Conservation (phyloP, 129 eudicot species). For the Scalesia atractyloides region DNA sequence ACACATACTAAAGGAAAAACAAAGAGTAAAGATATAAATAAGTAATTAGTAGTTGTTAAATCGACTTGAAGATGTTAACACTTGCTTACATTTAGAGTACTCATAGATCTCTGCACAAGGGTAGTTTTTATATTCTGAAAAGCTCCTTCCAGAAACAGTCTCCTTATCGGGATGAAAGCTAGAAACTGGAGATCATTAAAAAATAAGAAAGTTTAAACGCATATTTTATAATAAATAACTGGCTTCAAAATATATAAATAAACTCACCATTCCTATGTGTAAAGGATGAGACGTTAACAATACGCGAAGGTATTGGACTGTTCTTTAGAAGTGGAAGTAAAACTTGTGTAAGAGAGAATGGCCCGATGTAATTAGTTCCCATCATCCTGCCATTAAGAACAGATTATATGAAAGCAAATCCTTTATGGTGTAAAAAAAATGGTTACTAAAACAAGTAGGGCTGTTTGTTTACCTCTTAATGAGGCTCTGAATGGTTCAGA, state of each 20-base stretch:
- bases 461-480: too few relatives aligned
- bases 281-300: conserved; percentile 84
- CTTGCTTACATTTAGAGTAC: conserved; percentile 69
- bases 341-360: conserved; percentile 69
- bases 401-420: not conserved
- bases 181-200: conserved; percentile 42
- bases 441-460: conserved; percentile 1
- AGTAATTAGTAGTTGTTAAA: not conserved
- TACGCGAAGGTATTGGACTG: conserved; percentile 81
- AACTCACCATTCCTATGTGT: conserved; percentile 85
- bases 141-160: conserved; percentile 54
- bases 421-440: not conserved
- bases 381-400: conserved; percentile 60
- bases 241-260: not conserved
- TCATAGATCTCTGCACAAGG: conserved; percentile 68
- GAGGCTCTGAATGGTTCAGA: too few relatives aligned
- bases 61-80: not conserved
- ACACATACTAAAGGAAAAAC: conserved; percentile 54
- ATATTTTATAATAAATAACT: not conserved
- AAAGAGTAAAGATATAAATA: conserved; percentile 14
- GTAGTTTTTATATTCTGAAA: conserved; percentile 45
- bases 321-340: conserved; percentile 69
- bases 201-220: not conserved
- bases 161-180: conserved; percentile 49
- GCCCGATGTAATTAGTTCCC: conserved; percentile 88